phyloP scores from a whole-genome alignment of 2,329 filamentous ascomycete species.

The Botryosphaeria dothidea region DNA sequence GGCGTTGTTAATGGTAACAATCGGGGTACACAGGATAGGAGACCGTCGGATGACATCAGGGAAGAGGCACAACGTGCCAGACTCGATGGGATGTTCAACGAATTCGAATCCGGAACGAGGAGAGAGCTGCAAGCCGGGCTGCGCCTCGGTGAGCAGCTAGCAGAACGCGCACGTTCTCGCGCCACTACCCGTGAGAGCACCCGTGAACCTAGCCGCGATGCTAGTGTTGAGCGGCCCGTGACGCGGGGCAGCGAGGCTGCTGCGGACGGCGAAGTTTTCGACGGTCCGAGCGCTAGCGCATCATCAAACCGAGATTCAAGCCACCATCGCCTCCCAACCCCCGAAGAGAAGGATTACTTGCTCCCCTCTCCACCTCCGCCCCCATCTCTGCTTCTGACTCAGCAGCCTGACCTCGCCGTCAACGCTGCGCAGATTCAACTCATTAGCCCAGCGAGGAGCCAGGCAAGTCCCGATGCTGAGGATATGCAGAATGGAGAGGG shows the following conservation, averaged over 20 bases:
- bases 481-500: conserved; percentile 36
- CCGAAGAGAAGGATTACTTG: conserved; percentile 29
- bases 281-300: conserved; percentile 24
- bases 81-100: conserved; percentile 40
- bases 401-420: conserved; percentile 12
- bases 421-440: conserved; percentile 25
- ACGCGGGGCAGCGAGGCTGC: not conserved
- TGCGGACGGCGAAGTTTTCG: conserved; percentile 27
- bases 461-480: conserved; percentile 19
- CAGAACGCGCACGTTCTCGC: conserved; percentile 26
- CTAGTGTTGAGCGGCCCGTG: conserved; percentile 1
- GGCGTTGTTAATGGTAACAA: conserved; percentile 34
- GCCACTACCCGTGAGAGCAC: not conserved
- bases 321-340: conserved; percentile 28
- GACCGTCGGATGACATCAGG: conserved; percentile 24
- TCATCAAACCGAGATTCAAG: conserved; percentile 25
- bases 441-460: conserved; percentile 30
- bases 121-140: conserved; percentile 40
- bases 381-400: conserved; percentile 29
- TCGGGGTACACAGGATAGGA: conserved; percentile 25
- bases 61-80: conserved; percentile 25
- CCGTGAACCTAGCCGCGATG: not conserved
- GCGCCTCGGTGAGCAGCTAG: conserved; percentile 40
- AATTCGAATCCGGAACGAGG: conserved; percentile 41
- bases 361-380: conserved; percentile 19